phyloP scores from a whole-genome alignment of 1,139 yeast genomes.

The Scheffersomyces titani region DNA sequence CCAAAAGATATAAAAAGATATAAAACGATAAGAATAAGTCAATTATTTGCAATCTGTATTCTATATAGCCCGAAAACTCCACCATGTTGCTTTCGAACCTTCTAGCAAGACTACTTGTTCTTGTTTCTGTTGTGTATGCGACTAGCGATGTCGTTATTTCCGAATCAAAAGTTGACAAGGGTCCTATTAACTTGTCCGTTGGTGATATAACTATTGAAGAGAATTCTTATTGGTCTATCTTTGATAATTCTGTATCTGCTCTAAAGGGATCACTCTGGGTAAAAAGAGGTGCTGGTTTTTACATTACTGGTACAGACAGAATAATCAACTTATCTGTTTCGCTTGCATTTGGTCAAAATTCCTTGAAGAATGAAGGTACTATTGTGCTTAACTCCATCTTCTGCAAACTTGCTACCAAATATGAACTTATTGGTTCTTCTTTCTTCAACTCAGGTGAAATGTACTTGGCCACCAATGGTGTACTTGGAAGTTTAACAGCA shows the following conservation, averaged over 20 bases:
- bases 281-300: conserved; percentile 27
- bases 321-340: conserved; percentile 9
- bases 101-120: neutral
- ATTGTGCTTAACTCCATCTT: conserved; percentile 11
- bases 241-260: conserved; percentile 26
- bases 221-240: conserved; percentile 34
- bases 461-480: conserved; percentile 11
- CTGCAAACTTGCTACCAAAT: conserved; percentile 8
- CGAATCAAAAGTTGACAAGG: conserved; percentile 9
- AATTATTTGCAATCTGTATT: too few relatives aligned
- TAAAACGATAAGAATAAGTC: too few relatives aligned
- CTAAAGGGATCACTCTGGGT: conserved; percentile 23
- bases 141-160: neutral
- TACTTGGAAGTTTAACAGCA: conserved; percentile 11
- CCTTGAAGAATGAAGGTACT: conserved; percentile 11
- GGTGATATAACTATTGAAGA: conserved; percentile 11
- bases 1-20: too few relatives aligned
- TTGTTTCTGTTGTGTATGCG: neutral
- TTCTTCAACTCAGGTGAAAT: conserved; percentile 13
- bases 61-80: too few relatives aligned
- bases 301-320: conserved; percentile 10
- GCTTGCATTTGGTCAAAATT: conserved; percentile 6
- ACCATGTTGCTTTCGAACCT: neutral
- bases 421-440: conserved; percentile 7
- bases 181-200: conserved; percentile 5